phyloP scores from a whole-genome alignment of 768 basidiomycete genomes.

The Krasilnikovozyma curviuscula region DNA sequence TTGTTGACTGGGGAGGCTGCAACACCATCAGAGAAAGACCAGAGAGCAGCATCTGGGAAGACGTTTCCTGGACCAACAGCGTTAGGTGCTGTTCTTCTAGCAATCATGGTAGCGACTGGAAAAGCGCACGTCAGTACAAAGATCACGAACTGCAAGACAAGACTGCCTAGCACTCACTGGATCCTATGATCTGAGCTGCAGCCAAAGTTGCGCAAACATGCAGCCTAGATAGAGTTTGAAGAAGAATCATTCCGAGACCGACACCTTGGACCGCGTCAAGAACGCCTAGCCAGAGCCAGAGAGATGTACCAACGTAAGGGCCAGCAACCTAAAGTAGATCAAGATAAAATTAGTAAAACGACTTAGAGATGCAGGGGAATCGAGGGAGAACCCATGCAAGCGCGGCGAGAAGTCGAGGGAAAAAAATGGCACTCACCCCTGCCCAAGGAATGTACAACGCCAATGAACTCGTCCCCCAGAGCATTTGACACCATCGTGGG shows the following conservation, averaged over 20 bases:
- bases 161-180: too few relatives aligned
- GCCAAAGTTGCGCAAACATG: conserved; percentile 88
- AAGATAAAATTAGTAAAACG: too few relatives aligned
- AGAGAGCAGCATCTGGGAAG: conserved; percentile 77
- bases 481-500: conserved; percentile 90
- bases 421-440: conserved; percentile 54
- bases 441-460: conserved; percentile 90
- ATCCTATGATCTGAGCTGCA: conserved; percentile 41
- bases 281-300: conserved; percentile 93
- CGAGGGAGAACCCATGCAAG: too few relatives aligned
- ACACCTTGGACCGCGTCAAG: conserved; percentile 87
- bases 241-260: conserved; percentile 63
- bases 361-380: too few relatives aligned
- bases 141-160: too few relatives aligned
- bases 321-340: too few relatives aligned
- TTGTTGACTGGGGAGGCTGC: conserved; percentile 9
- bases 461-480: conserved; percentile 88
- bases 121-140: not conserved
- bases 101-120: conserved; percentile 68
- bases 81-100: conserved; percentile 75
- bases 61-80: conserved; percentile 72
- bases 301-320: conserved; percentile 38
- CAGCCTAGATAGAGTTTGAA: conserved; percentile 64
- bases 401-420: too few relatives aligned
- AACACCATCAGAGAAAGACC: conserved; percentile 53